Percentiles rank a stretch among this genome's conserved stretches.
Conservation (phyloP, 2,329 filamentous ascomycete species). For the Coniochaeta sp. region DNA sequence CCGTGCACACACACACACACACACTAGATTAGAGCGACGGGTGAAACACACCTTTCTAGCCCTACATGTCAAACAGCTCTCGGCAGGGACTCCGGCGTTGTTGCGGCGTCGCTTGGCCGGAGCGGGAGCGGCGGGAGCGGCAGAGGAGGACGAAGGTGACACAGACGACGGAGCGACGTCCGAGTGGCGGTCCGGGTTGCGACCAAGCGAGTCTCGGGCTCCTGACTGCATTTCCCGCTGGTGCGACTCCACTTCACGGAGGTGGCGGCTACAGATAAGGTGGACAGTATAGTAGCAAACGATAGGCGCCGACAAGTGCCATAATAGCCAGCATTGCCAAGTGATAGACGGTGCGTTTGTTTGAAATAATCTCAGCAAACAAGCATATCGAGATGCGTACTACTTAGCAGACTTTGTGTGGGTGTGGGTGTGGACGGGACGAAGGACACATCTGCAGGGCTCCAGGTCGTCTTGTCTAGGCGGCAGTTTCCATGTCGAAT, state of each 20-base stretch:
- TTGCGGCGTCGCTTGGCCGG: conserved; percentile 1
- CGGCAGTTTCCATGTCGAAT: background rate
- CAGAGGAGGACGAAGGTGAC: background rate
- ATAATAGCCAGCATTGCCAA: background rate
- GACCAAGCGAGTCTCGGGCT: background rate
- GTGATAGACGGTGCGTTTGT: background rate
- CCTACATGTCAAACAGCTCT: conserved; percentile 2
- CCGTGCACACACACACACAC: background rate
- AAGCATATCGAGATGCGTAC: background rate
- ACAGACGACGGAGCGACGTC: background rate
- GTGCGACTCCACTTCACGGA: background rate
- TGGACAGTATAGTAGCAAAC: background rate
- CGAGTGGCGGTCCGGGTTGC: background rate
- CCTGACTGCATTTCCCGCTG: background rate
- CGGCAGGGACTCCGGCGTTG: background rate
- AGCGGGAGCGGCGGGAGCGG: background rate
- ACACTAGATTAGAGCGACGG: background rate
- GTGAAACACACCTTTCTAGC: background rate
- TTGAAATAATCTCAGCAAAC: background rate
- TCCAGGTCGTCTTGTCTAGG: background rate
- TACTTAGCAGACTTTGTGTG: background rate
- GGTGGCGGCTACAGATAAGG: background rate
- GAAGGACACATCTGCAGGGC: background rate
- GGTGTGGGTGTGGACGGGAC: background rate
- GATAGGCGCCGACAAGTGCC: background rate